Conservation (phyloP, 768 basidiomycete species). For the Suillus alpinus region DNA sequence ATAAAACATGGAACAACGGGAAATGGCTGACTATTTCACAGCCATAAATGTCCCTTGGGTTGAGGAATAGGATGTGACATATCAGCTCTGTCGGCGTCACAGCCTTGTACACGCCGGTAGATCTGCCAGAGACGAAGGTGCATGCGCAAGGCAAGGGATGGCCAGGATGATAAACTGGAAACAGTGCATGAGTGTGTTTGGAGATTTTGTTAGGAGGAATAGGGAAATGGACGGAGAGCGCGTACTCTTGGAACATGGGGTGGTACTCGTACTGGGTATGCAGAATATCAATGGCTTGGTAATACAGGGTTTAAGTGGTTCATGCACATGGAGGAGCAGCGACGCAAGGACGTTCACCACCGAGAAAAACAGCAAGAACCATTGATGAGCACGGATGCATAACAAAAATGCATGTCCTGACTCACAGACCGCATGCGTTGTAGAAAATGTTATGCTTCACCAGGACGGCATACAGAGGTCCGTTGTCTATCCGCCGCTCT, state of each 20-base stretch:
- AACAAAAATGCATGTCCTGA: background rate
- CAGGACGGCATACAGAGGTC: background rate
- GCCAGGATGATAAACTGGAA: background rate
- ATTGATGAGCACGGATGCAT: background rate
- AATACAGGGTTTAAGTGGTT: background rate
- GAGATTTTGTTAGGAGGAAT: background rate
- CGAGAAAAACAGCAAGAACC: background rate
- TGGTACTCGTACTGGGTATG: background rate
- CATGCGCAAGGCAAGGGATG: background rate
- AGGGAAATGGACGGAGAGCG: accelerated
- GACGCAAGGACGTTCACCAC: background rate
- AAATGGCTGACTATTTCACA: no score
- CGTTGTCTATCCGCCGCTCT: no score
- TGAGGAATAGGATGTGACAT: no score
- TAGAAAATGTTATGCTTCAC: background rate
- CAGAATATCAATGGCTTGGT: background rate
- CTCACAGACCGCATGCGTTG: background rate
- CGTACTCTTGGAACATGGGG: background rate
- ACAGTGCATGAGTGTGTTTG: background rate
- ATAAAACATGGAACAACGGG: no score
- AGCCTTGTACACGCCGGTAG: no score
- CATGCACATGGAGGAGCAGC: background rate
- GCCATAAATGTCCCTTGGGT: no score
- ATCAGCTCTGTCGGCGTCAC: no score
- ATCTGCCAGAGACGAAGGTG: background rate